phyloP scores from a whole-genome alignment of 805 yeast species.

The Saccharomycopsis lassenensis region DNA sequence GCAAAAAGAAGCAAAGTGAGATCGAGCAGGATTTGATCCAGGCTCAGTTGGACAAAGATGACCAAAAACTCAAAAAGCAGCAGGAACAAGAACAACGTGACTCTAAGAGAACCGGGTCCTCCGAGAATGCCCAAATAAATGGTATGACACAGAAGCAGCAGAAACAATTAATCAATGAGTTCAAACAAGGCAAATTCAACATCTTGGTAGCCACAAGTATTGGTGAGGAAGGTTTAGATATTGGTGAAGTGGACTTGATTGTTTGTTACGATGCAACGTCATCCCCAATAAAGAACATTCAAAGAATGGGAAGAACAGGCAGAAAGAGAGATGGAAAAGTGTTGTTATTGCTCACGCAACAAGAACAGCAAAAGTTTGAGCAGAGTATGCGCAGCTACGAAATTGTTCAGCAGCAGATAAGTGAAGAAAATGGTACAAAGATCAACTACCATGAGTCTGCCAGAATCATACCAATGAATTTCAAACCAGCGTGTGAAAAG shows the following conservation, averaged over 20 bases:
- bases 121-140: conserved; percentile 62
- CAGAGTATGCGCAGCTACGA: conserved; percentile 78
- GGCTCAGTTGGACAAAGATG: conserved; percentile 23
- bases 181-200: conserved; percentile 64
- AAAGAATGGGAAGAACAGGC: conserved; percentile 97
- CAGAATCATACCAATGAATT: conserved; percentile 54
- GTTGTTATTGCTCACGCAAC: conserved; percentile 59
- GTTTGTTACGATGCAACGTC: conserved; percentile 88
- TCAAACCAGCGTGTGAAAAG: conserved; percentile 47
- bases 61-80: conserved; percentile 25
- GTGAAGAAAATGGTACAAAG: conserved; percentile 33
- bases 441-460: conserved; percentile 39
- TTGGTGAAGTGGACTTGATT: conserved; percentile 94
- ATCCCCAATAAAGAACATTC: conserved; percentile 87
- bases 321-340: conserved; percentile 86
- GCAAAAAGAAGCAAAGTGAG: conserved; percentile 22
- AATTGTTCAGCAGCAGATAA: conserved; percentile 61
- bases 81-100: conserved; percentile 26
- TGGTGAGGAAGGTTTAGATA: conserved; percentile 97
- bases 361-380: conserved; percentile 70
- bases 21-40: conserved; percentile 24
- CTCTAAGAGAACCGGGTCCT: conserved; percentile 41
- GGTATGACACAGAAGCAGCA: conserved; percentile 93
- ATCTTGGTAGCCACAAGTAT: conserved; percentile 90
- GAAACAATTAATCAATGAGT: conserved; percentile 62